These are phyloP conservation scores for Fusarium albosuccineum DNA, from an alignment of 2,329 filamentous ascomycete genomes.

Conservation along the genomic window DNA sequence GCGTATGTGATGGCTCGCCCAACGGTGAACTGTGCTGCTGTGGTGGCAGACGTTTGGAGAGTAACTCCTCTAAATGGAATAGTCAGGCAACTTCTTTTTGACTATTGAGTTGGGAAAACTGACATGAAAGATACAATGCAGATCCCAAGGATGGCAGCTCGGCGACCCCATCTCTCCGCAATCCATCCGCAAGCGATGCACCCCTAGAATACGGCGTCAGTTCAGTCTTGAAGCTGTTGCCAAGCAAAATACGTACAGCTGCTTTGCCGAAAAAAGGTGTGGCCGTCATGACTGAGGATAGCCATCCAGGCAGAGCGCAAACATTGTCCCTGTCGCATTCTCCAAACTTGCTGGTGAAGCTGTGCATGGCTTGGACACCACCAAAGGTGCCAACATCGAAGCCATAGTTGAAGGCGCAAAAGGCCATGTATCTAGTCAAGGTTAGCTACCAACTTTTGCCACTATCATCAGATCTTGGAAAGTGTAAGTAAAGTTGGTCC, in stretches of 20 bases:
- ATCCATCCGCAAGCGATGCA: conserved; percentile 33
- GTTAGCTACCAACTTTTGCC: background rate
- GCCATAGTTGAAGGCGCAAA: conserved; percentile 47
- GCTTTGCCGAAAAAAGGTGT: conserved; percentile 45
- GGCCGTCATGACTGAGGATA: conserved; percentile 46
- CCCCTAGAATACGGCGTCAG: background rate
- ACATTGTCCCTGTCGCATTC: conserved; percentile 29
- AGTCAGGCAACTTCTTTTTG: background rate
- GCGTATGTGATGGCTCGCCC: conserved; percentile 48
- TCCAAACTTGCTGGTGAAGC: conserved; percentile 43
- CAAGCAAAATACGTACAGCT: conserved; percentile 6
- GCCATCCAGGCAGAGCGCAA: conserved; percentile 36
- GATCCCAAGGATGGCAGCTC: conserved; percentile 40
- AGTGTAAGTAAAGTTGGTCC: background rate
- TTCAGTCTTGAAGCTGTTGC: background rate
- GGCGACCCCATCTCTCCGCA: conserved; percentile 46
- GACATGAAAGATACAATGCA: conserved; percentile 25
- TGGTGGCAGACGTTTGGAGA: conserved; percentile 47
- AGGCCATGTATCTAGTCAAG: conserved; percentile 40
- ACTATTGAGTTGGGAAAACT: background rate
- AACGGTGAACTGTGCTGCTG: conserved; percentile 48
- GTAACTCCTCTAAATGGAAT: conserved; percentile 26
- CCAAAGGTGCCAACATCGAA: conserved; percentile 47
- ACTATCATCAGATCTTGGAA: rapidly evolving
- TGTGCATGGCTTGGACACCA: conserved; percentile 45